Percentiles rank a stretch among this genome's conserved stretches.
These are phyloP conservation scores for Diaporthe capsici DNA, from an alignment of 2,329 filamentous ascomycete genomes.

Conservation along the genomic window DNA sequence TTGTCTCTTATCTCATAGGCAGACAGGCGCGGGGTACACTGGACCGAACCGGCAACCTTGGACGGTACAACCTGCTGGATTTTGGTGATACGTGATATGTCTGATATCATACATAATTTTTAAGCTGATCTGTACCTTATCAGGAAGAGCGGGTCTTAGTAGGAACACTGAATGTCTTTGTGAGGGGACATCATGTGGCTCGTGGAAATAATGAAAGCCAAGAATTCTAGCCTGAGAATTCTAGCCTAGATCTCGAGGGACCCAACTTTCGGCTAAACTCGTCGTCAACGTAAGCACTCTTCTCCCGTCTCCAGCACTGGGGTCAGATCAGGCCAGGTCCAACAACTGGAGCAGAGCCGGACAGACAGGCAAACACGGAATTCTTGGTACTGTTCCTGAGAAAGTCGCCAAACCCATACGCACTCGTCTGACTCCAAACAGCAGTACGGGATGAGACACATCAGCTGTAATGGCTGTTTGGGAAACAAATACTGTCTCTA, in stretches of 20 bases:
- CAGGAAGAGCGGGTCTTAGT: not conserved
- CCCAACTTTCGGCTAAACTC: not conserved
- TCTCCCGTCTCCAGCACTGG: not conserved
- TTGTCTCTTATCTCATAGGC: constrained; percentile 1
- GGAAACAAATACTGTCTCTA: not conserved
- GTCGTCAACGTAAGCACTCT: no score
- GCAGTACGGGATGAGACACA: no score
- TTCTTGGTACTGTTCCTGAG: not conserved
- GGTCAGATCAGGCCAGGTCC: no score
- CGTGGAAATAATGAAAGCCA: not conserved
- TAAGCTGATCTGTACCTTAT: not conserved
- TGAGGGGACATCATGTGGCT: not conserved
- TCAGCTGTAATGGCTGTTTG: not conserved
- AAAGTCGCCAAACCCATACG: no score
- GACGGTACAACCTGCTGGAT: not conserved
- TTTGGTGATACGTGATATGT: not conserved
- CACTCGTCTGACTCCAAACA: not conserved
- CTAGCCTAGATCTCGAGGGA: no score
- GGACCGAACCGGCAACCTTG: constrained; percentile 1
- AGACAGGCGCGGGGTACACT: constrained; percentile 9
- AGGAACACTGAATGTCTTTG: not conserved
- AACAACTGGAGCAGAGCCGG: not conserved
- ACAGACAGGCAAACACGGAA: no score
- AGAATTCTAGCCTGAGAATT: not conserved
- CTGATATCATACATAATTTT: not conserved